Conservation (phyloP, 2,329 filamentous ascomycete genomes). For the Apiospora marii region DNA sequence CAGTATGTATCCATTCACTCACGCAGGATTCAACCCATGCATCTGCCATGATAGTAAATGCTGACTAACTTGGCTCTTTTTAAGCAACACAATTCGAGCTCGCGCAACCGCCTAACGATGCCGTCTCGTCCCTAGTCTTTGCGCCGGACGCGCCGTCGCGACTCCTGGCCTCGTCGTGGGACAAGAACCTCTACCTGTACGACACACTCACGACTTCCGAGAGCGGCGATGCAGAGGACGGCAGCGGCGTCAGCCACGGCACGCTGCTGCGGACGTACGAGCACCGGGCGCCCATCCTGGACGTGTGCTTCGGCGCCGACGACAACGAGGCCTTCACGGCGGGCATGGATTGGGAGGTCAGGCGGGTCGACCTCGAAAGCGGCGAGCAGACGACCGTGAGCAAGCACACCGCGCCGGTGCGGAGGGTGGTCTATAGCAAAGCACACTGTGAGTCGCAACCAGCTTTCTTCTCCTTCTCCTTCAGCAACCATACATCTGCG, state of each 20-base stretch:
- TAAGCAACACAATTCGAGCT: slow-evolving; percentile 82
- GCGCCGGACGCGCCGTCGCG: slow-evolving; percentile 77
- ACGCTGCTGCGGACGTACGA: slow-evolving; percentile 77
- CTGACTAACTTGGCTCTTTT: neutral
- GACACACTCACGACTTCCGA: slow-evolving; percentile 68
- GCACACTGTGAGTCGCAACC: slow-evolving; percentile 65
- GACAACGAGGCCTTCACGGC: slow-evolving; percentile 86
- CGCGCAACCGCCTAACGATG: slow-evolving; percentile 82
- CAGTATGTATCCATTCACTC: slow-evolving; percentile 29
- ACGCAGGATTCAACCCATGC: neutral
- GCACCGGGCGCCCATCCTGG: slow-evolving; percentile 85
- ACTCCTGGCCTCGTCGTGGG: slow-evolving; percentile 94
- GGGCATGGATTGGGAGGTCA: slow-evolving; percentile 87
- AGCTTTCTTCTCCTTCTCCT: neutral
- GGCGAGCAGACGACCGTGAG: slow-evolving; percentile 78
- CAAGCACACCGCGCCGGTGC: slow-evolving; percentile 81
- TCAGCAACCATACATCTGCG: neutral
- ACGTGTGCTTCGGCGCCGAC: slow-evolving; percentile 87
- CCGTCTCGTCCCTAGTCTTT: slow-evolving; percentile 86
- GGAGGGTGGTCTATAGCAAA: slow-evolving; percentile 82
- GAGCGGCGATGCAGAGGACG: slow-evolving; percentile 49
- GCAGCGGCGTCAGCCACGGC: slow-evolving; percentile 45
- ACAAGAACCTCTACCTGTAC: slow-evolving; percentile 90
- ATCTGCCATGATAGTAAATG: neutral
- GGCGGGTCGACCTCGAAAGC: slow-evolving; percentile 74